Percentiles rank a stretch among this genome's conserved stretches.
Evolutionary conservation across 78 protist species (phyloP).

Genomic region (Monosiga brevicollis): DNA sequence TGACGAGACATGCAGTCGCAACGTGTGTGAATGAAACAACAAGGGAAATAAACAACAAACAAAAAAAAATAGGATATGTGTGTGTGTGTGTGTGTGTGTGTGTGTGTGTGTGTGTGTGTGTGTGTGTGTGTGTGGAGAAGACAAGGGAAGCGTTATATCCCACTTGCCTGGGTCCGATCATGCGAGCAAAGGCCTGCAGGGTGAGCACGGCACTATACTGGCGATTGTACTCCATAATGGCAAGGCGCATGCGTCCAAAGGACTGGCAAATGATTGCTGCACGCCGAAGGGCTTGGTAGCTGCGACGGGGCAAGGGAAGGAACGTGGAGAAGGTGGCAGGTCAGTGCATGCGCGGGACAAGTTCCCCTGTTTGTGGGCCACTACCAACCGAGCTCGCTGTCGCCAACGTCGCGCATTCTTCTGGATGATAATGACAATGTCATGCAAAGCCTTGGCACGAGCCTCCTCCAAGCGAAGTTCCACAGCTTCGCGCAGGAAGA

Average conservation of each 20-base stretch:
- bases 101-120: background rate
- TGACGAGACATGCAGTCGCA: too few species aligned
- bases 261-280: background rate
- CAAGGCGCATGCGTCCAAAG: background rate
- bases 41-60: too few species aligned
- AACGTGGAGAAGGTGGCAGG: too few species aligned
- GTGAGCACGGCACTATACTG: background rate
- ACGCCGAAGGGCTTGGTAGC: background rate
- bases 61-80: too few species aligned
- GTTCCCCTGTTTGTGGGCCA: too few species aligned
- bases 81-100: background rate
- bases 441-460: background rate
- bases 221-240: background rate
- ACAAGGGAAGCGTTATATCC: background rate
- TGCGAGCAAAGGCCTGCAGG: background rate
- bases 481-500: conserved; percentile 3
- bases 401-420: background rate
- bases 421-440: background rate
- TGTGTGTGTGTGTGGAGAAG: background rate
- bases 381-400: too few species aligned
- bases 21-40: too few species aligned
- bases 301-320: background rate
- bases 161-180: background rate
- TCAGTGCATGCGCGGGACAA: too few species aligned
- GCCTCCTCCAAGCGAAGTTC: background rate